phyloP scores from a whole-genome alignment of 139 green algal species.

The Edaphochlamys debaryana region DNA sequence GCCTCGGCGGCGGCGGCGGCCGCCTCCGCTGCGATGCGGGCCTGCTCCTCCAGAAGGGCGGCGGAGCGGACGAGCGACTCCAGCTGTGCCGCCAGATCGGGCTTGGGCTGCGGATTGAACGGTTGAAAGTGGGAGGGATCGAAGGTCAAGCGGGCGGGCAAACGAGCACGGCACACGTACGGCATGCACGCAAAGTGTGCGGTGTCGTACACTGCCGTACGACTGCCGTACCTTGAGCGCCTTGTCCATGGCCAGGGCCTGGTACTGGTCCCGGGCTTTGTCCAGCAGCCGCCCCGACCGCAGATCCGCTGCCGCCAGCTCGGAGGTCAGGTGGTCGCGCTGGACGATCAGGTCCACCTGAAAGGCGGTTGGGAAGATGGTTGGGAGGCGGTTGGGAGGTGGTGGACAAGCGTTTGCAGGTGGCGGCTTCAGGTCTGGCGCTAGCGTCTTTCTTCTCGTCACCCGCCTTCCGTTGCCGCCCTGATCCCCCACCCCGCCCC shows the following conservation, averaged over 20 bases:
- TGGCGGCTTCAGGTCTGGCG: too few relatives aligned
- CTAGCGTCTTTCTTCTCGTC: too few relatives aligned
- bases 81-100: not conserved
- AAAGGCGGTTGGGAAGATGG: too few relatives aligned
- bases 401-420: too few relatives aligned
- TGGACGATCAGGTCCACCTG: conserved; percentile 47
- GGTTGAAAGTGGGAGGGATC: too few relatives aligned
- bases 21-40: not conserved
- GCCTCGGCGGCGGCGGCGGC: not conserved
- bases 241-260: conserved; percentile 45
- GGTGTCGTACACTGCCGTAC: not conserved
- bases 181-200: too few relatives aligned
- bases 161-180: too few relatives aligned
- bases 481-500: too few relatives aligned
- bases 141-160: too few relatives aligned
- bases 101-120: not conserved
- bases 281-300: not conserved
- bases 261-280: conserved; percentile 8
- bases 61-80: not conserved
- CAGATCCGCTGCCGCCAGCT: conserved; percentile 24
- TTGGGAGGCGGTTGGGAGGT: too few relatives aligned
- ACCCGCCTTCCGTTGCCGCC: too few relatives aligned
- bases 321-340: conserved; percentile 29
- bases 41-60: not conserved
- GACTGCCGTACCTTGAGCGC: conserved; percentile 8